These are phyloP conservation scores for Xylaria sp. DNA, from an alignment of 2,329 filamentous ascomycete species.

Conservation along the genomic window DNA sequence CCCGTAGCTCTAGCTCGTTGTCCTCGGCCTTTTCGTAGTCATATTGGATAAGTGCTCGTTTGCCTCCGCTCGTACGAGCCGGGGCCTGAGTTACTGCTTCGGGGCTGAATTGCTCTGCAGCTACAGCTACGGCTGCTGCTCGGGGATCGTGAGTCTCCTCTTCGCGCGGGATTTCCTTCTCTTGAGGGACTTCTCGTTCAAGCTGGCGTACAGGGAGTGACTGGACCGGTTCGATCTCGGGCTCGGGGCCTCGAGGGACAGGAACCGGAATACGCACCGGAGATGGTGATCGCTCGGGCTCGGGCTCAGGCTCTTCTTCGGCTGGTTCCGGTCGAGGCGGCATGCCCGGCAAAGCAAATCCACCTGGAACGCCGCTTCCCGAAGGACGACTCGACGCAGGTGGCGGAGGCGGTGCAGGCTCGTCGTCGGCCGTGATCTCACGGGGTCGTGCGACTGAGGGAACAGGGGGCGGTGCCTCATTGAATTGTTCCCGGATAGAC, in stretches of 20 bases:
- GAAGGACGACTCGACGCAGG: slow-evolving; percentile 65
- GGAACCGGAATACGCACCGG: slow-evolving; percentile 88
- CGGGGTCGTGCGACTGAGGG: slow-evolving; percentile 29
- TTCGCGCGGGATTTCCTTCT: slow-evolving; percentile 70
- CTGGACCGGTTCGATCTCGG: slow-evolving; percentile 60
- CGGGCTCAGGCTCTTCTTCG: slow-evolving; percentile 52
- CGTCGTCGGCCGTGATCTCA: slow-evolving; percentile 43
- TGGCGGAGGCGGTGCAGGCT: slow-evolving; percentile 64
- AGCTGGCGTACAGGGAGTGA: slow-evolving; percentile 70
- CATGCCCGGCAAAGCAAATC: slow-evolving; percentile 79
- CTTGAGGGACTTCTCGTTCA: slow-evolving; percentile 64
- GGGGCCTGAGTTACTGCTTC: slow-evolving; percentile 45
- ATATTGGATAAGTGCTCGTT: slow-evolving; percentile 82
- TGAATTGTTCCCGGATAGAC: slow-evolving; percentile 82
- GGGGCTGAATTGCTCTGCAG: slow-evolving; percentile 51
- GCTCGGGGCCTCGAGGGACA: slow-evolving; percentile 68
- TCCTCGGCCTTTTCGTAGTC: slow-evolving; percentile 98
- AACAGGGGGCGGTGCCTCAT: slow-evolving; percentile 74
- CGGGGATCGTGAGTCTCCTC: slow-evolving; percentile 67
- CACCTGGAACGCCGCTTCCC: slow-evolving; percentile 62
- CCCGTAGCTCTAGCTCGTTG: slow-evolving; percentile 89
- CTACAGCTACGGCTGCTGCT: slow-evolving; percentile 62
- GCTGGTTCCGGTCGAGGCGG: slow-evolving; percentile 63
- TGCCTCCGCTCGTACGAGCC: slow-evolving; percentile 56
- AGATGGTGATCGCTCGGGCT: slow-evolving; percentile 63